phyloP scores from a whole-genome alignment of 345 rosid genomes.

The Combretum micranthum region DNA sequence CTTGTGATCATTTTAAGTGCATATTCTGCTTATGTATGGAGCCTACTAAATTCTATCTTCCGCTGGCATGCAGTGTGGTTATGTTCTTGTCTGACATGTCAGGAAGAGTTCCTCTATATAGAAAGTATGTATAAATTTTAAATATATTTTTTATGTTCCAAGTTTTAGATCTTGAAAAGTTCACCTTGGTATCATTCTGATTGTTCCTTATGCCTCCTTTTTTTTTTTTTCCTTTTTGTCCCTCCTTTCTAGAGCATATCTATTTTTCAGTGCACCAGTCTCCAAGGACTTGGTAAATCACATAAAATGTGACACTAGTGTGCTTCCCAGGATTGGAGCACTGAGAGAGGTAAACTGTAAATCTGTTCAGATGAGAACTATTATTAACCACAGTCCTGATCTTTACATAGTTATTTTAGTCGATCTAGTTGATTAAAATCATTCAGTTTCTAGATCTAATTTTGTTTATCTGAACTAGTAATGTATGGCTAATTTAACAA shows the following conservation, averaged over 20 bases:
- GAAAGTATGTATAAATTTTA: slow-evolving; percentile 42
- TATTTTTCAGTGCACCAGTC: slow-evolving; percentile 73
- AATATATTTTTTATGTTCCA: neutral
- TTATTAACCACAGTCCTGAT: neutral
- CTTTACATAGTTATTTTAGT: neutral
- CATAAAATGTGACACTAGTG: slow-evolving; percentile 78
- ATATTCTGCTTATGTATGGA: neutral
- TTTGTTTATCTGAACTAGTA: too few relatives aligned
- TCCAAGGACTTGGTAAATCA: slow-evolving; percentile 79
- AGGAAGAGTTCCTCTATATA: slow-evolving; percentile 92
- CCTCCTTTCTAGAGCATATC: slow-evolving; percentile 49
- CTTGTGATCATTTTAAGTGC: neutral
- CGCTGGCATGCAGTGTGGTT: slow-evolving; percentile 68
- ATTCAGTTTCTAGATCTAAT: too few relatives aligned
- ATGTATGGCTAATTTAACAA: too few relatives aligned
- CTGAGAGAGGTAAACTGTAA: slow-evolving; percentile 70
- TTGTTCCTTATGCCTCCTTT: slow-evolving; percentile 8
- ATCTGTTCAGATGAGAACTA: neutral
- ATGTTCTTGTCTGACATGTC: slow-evolving; percentile 99
- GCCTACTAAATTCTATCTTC: slow-evolving; percentile 24
- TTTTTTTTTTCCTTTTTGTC: neutral
- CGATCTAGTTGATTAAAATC: neutral
- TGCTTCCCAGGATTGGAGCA: slow-evolving; percentile 83
- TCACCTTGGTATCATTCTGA: slow-evolving; percentile 8
- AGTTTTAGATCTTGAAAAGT: neutral